Evolutionary conservation across 1,284 basidiomycete species (phyloP).

Genomic region (Hemileccinum hortonii): DNA sequence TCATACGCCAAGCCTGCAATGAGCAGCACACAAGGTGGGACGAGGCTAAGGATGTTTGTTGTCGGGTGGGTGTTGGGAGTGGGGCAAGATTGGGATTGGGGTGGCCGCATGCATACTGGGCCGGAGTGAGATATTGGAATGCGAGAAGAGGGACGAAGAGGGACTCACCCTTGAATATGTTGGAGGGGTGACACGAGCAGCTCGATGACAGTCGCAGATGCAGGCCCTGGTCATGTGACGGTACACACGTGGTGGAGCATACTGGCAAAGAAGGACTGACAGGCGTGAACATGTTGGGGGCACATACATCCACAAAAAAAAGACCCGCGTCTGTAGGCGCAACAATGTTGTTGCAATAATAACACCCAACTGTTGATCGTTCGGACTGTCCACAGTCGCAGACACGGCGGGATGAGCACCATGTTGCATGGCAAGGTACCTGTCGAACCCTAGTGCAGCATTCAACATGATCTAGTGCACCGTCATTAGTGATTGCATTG

Average conservation of each 20-base stretch:
- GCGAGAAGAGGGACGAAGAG: conserved; percentile 4
- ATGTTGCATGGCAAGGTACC: conserved; percentile 96
- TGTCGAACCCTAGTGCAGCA: conserved; percentile 94
- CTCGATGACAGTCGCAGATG: conserved; percentile 89
- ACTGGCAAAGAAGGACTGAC: conserved; percentile 86
- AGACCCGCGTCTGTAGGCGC: conserved; percentile 85
- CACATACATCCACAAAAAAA: neutral
- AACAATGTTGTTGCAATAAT: conserved; percentile 98
- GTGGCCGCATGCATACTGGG: conserved; percentile 59
- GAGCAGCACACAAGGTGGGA: conserved; percentile 85
- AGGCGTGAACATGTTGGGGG: neutral
- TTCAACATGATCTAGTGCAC: conserved; percentile 80
- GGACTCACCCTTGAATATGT: conserved; percentile 78
- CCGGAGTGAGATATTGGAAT: neutral
- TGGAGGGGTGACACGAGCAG: conserved; percentile 87
- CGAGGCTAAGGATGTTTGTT: conserved; percentile 71
- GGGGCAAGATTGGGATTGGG: conserved; percentile 28
- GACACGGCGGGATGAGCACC: conserved; percentile 54
- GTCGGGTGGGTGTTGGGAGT: neutral
- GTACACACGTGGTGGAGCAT: conserved; percentile 99
- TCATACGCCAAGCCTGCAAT: conserved; percentile 87
- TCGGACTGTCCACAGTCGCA: conserved; percentile 17
- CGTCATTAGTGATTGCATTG: neutral
- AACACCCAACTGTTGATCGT: conserved; percentile 69
- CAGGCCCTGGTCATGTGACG: conserved; percentile 97